Evolutionary conservation across 352 stramenopile species (phyloP).

Genomic region (Phytophthora idaei): DNA sequence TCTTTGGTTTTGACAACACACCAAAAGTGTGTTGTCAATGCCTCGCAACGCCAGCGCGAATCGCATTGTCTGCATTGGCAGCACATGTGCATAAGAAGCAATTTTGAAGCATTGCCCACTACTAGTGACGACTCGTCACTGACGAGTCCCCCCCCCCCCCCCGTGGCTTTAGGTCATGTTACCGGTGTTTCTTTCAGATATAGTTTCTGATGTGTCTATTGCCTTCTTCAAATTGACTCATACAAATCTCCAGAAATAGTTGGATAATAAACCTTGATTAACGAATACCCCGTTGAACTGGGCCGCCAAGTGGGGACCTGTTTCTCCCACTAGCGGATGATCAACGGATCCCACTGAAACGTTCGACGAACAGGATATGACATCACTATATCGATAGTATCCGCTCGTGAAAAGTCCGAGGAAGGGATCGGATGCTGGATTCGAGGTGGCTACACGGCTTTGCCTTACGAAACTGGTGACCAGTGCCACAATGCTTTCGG

Average conservation of each 20-base stretch:
- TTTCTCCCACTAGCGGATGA: constrained; percentile 12
- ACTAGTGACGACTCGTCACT: no score
- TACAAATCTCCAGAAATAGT: not conserved
- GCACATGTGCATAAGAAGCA: not conserved
- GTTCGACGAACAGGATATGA: constrained; percentile 30
- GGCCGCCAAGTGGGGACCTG: not conserved
- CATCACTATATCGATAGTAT: constrained; percentile 29
- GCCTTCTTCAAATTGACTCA: constrained; percentile 6
- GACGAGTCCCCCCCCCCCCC: no score
- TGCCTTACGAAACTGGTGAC: not conserved
- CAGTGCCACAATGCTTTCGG: constrained; percentile 13
- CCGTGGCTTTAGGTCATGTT: not conserved
- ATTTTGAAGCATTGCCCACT: not conserved
- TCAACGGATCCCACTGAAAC: constrained; percentile 28
- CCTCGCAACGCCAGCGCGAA: not conserved
- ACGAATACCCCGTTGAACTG: constrained; percentile 9
- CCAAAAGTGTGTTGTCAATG: not conserved
- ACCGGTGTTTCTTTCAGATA: not conserved
- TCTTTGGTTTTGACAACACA: no score
- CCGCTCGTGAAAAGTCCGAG: constrained; percentile 1
- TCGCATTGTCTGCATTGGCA: not conserved
- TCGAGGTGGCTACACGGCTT: constrained; percentile 15
- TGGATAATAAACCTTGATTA: not conserved
- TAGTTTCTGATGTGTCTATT: constrained; percentile 15
- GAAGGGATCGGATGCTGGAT: constrained; percentile 19